phyloP scores from a whole-genome alignment of 1,284 basidiomycete species.

The Inonotus obliquus region DNA sequence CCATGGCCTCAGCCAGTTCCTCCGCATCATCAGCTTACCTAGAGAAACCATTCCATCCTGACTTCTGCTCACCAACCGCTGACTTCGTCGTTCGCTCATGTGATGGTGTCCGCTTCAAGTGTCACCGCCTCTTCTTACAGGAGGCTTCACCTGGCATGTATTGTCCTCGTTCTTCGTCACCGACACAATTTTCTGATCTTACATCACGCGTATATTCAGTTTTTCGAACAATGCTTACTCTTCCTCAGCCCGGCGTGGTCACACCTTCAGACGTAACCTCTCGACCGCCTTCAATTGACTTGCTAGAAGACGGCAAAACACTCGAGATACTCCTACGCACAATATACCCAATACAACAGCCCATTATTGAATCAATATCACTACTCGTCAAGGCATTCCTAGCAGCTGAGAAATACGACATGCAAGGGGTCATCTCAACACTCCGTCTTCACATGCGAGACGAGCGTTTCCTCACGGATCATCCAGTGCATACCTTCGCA shows the following conservation, averaged over 20 bases:
- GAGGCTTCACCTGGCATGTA: slow-evolving; percentile 15
- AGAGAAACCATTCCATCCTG: slow-evolving; percentile 11
- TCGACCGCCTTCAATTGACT: slow-evolving; percentile 14
- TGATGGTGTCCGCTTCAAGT: slow-evolving; percentile 17
- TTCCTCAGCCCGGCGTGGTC: slow-evolving; percentile 13
- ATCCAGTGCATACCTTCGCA: slow-evolving; percentile 16
- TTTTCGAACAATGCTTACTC: slow-evolving; percentile 17
- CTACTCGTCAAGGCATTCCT: slow-evolving; percentile 11
- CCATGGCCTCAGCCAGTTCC: slow-evolving; percentile 10
- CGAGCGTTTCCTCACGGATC: slow-evolving; percentile 12
- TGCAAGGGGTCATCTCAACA: slow-evolving; percentile 16
- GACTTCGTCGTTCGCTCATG: slow-evolving; percentile 16
- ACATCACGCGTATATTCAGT: slow-evolving; percentile 1
- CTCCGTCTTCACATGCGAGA: slow-evolving; percentile 18
- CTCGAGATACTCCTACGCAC: slow-evolving; percentile 15
- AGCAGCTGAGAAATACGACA: slow-evolving; percentile 18
- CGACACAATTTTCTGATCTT: not conserved
- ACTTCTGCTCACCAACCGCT: slow-evolving; percentile 16
- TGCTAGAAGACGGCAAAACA: slow-evolving; percentile 14
- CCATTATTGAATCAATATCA: slow-evolving; percentile 12
- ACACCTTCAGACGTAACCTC: not conserved
- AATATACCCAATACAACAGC: slow-evolving; percentile 16
- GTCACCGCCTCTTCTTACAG: slow-evolving; percentile 17
- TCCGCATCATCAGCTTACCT: not conserved
- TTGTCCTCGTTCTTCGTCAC: not conserved